These are phyloP conservation scores for Neurospora cerealis DNA, from an alignment of 495 filamentous ascomycete genomes.

Conservation along the genomic window DNA sequence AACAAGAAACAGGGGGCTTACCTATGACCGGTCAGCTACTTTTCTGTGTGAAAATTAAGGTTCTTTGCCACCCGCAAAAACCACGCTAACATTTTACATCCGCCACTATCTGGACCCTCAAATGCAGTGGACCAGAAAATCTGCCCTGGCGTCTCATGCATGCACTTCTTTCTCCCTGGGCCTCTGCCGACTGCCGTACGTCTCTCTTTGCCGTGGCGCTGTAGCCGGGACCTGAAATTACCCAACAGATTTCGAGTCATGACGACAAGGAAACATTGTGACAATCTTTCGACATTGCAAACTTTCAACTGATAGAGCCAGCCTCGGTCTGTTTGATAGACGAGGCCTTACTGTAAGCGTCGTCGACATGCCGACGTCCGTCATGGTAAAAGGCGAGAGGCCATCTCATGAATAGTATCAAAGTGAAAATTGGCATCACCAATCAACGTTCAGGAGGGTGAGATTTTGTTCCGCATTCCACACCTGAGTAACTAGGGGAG, in stretches of 20 bases:
- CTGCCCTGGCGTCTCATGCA: background rate
- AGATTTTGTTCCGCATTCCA: background rate
- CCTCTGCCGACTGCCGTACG: background rate
- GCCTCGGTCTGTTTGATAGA: background rate
- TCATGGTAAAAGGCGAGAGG: background rate
- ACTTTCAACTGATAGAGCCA: background rate
- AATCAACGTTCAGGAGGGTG: background rate
- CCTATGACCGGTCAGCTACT: too few species aligned
- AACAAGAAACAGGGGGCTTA: too few species aligned
- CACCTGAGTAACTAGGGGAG: background rate
- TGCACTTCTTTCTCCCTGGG: background rate
- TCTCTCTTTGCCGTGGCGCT: background rate
- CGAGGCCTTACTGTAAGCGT: background rate
- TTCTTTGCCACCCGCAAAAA: too few species aligned
- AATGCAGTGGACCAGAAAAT: background rate
- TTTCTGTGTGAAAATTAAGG: too few species aligned
- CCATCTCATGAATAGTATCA: background rate
- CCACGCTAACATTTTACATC: too few species aligned
- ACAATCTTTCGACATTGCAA: background rate
- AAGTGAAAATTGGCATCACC: background rate
- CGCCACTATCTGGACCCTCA: background rate
- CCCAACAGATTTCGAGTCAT: background rate
- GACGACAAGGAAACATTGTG: background rate
- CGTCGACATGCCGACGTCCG: background rate
- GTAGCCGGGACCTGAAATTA: background rate